Evolutionary conservation across 257 asterid genomes (phyloP).

Genomic region (Salvia rosmarinus): DNA sequence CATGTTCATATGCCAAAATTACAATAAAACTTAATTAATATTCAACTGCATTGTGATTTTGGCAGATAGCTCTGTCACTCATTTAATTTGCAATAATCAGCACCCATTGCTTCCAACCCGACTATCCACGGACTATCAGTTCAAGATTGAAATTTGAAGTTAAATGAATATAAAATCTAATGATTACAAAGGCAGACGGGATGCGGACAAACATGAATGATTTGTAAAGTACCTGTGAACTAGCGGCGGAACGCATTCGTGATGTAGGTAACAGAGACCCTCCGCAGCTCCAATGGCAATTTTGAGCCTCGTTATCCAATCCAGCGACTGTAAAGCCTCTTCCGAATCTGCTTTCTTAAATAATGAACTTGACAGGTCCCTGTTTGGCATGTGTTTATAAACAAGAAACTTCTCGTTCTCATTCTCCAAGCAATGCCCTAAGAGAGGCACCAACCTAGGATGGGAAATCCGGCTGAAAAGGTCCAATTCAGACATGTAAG

Average conservation of each 20-base stretch:
- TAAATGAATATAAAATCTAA: background rate
- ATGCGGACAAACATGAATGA: constrained; percentile 11
- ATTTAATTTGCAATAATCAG: constrained; percentile 9
- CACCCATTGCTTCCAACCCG: constrained; percentile 9
- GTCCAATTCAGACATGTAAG: constrained; percentile 64
- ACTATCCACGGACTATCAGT: constrained; percentile 10
- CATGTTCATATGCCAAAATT: background rate
- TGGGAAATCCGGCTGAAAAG: constrained; percentile 73
- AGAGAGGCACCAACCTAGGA: constrained; percentile 76
- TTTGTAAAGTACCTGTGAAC: constrained; percentile 79
- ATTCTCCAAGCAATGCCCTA: constrained; percentile 92
- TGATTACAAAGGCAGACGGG: background rate
- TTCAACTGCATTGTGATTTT: background rate
- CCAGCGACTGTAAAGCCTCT: constrained; percentile 77
- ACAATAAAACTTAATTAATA: background rate
- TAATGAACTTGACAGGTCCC: constrained; percentile 81
- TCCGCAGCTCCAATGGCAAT: constrained; percentile 96
- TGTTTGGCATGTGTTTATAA: constrained; percentile 81
- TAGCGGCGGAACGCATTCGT: constrained; percentile 84
- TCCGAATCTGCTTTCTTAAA: constrained; percentile 66
- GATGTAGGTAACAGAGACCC: constrained; percentile 83
- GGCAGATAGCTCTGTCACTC: constrained; percentile 19
- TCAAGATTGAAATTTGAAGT: background rate
- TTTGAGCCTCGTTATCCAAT: constrained; percentile 96
- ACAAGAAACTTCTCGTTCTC: constrained; percentile 81